Evolutionary conservation across 2,329 filamentous ascomycete species (phyloP).

Genomic region (Alternaria consortialis): DNA sequence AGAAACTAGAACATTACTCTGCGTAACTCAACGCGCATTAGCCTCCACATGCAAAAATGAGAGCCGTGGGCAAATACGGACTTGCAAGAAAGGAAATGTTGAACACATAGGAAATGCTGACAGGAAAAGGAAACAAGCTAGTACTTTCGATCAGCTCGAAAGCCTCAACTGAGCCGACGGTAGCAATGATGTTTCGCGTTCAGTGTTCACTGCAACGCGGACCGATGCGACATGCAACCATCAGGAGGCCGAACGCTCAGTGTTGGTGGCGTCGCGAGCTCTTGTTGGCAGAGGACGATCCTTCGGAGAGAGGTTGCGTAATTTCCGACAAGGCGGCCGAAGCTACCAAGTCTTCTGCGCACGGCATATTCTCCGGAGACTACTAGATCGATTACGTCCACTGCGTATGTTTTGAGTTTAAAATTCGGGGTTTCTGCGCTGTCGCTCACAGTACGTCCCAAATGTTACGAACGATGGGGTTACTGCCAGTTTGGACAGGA

Average conservation of each 20-base stretch:
- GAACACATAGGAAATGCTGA: slow-evolving; percentile 14
- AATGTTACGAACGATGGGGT: slow-evolving; percentile 79
- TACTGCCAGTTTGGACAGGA: slow-evolving; percentile 76
- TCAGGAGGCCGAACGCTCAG: slow-evolving; percentile 7
- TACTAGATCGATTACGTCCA: not conserved
- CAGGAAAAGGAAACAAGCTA: not conserved
- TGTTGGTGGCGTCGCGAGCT: slow-evolving; percentile 14
- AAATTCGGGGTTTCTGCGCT: not conserved
- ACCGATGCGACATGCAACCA: not conserved
- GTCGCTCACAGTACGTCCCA: slow-evolving; percentile 73
- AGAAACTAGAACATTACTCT: slow-evolving; percentile 46
- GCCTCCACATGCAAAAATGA: slow-evolving; percentile 27
- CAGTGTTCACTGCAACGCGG: not conserved
- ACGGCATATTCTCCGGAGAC: slow-evolving; percentile 1
- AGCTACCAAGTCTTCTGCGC: slow-evolving; percentile 8
- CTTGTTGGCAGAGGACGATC: slow-evolving; percentile 9
- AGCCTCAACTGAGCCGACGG: slow-evolving; percentile 2
- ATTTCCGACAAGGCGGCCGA: slow-evolving; percentile 11
- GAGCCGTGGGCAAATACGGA: slow-evolving; percentile 10
- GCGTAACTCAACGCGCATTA: slow-evolving; percentile 37
- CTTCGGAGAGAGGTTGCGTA: slow-evolving; percentile 10
- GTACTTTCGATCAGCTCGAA: not conserved
- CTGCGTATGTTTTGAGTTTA: not conserved
- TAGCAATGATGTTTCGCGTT: not conserved
- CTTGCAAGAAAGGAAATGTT: slow-evolving; percentile 15